Evolutionary conservation across 2,329 filamentous ascomycete species (phyloP), one percentile per base, ranked within the genome.

Genomic region (Aureobasidium sp.): DNA sequence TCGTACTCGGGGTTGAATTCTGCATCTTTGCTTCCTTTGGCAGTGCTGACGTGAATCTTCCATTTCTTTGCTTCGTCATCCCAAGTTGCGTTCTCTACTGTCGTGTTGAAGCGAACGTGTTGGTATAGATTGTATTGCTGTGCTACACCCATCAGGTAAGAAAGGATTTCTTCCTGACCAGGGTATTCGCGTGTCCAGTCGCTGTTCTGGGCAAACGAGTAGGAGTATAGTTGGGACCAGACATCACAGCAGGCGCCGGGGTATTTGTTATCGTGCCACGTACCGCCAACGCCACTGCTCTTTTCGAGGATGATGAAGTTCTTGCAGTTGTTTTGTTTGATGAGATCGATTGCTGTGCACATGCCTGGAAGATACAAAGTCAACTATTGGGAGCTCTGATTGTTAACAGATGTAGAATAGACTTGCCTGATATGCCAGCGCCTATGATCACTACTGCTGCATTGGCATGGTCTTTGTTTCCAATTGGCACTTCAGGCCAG

Each of bases 231-330:
- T 50, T 77, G 72, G 35, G 76, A 79, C 75, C 76, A 79, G 10
- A 83, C 79, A 61, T 68, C 67, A 51, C 64, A 69, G 61, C 66
- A 71, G 62, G 65, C 69, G 29, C 61, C 63, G n/a, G 61, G 61
- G 64, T 82, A 85, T 61, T 77, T 79, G 67, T 83, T 82, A 64
- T 84, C 80, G 61, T 70, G 51, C 60, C 62, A 64, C 3, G 62
- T 70, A 60, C 65, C 81, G 6, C 79, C 80, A 11, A 83, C 69
- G 1, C 76, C 77, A 17, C 77, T 76, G 29, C 77, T 78, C 68
- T 83, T 83, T 66, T 84, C 81, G 1, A 83, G 68, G 27, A 84
- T 81, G 59, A 83, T 73, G 65, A 84, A 82, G 64, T 83, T 82
- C 42, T 74, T 75, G 64, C 77, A 78, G 46, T 78, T 75, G 65